Conservation (phyloP, 257 asterid genomes). For the Henckelia pumila region DNA sequence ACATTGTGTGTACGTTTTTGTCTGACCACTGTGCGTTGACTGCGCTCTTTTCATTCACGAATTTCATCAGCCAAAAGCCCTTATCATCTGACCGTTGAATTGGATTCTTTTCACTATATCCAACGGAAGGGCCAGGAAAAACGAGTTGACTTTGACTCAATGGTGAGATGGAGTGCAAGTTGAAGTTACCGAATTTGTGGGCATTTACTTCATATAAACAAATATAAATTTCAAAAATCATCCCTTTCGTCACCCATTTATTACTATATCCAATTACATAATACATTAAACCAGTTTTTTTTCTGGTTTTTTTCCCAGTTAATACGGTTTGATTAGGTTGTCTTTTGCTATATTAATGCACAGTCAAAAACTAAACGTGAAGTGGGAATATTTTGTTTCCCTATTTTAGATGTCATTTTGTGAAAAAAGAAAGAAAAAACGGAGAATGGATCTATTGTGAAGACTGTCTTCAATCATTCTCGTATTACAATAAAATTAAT, state of each 20-base stretch:
- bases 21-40: constrained; percentile 28
- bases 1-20: constrained; percentile 18
- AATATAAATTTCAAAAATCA: background rate
- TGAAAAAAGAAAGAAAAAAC: no score
- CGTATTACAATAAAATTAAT: no score
- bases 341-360: background rate
- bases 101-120: background rate
- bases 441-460: no score
- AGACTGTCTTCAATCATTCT: no score
- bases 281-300: background rate
- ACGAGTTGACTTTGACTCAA: constrained; percentile 37
- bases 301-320: no score
- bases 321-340: background rate
- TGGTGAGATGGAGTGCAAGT: background rate
- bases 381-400: no score
- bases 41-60: constrained; percentile 31
- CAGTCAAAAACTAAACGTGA: no score
- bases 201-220: background rate
- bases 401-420: no score
- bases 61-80: background rate
- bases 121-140: constrained; percentile 22
- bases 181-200: background rate
- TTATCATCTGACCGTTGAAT: constrained; percentile 21
- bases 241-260: background rate
- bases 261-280: background rate